Evolutionary conservation across 805 yeast species (phyloP).

Genomic region (Diddensiella santjacobensis): DNA sequence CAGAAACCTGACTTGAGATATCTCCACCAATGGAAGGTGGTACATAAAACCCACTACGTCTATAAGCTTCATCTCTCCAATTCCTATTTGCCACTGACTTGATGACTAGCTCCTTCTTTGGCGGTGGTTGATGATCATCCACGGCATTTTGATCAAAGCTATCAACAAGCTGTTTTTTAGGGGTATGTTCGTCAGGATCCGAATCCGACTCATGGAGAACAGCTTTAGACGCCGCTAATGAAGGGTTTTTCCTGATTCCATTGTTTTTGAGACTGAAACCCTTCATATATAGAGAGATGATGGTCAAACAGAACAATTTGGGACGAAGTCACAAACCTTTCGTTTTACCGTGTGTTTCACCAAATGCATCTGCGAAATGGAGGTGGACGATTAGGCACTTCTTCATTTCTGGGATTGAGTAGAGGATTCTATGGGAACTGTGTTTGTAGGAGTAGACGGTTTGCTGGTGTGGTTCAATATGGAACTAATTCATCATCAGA

Average conservation of each 20-base stretch:
- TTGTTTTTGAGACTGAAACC: slow-evolving; percentile 12
- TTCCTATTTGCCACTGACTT: slow-evolving; percentile 15
- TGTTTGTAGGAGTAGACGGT: no score
- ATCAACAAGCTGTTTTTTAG: slow-evolving; percentile 3
- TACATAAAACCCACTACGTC: background rate
- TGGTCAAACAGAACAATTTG: background rate
- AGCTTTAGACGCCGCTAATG: background rate
- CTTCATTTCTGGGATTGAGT: no score
- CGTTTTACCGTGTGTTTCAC: background rate
- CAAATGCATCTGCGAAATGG: background rate
- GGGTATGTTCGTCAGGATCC: slow-evolving; percentile 2
- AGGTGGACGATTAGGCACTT: no score
- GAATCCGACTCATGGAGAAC: slow-evolving; percentile 1
- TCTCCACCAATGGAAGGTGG: background rate
- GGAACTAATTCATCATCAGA: background rate
- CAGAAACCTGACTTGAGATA: background rate
- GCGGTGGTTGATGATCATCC: background rate
- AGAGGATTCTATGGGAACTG: no score
- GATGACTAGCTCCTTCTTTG: slow-evolving; percentile 17
- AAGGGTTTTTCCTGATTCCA: background rate
- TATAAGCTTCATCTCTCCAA: slow-evolving; percentile 14
- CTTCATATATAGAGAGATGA: no score
- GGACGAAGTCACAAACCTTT: no score
- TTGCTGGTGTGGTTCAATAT: no score
- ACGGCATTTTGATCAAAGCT: background rate